Conservation (phyloP, 148 eudicot species). For the Salicornia ramosissima region DNA sequence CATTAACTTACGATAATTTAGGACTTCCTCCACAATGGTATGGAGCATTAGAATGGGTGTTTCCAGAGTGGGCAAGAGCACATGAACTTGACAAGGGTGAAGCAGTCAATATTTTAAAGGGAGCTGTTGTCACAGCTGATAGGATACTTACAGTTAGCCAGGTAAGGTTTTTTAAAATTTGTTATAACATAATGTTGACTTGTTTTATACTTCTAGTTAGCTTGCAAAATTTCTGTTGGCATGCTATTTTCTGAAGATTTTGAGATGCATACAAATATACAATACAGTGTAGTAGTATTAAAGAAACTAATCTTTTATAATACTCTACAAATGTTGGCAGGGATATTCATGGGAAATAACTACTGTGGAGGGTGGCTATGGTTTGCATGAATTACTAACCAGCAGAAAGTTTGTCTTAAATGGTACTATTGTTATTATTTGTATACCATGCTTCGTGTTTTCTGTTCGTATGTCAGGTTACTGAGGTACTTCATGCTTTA, state of each 20-base stretch:
- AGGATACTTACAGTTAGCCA: conserved; percentile 92
- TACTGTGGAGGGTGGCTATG: conserved; percentile 93
- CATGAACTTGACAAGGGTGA: conserved; percentile 96
- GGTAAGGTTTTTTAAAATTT: conserved; percentile 33
- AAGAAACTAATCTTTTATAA: background rate
- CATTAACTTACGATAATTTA: conserved; percentile 66
- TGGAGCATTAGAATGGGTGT: conserved; percentile 84
- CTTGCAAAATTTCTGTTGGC: background rate
- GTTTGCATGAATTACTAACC: conserved; percentile 68
- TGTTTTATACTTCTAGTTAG: background rate
- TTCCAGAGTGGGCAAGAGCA: conserved; percentile 96
- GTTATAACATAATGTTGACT: background rate
- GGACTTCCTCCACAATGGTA: conserved; percentile 94
- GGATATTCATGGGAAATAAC: conserved; percentile 98
- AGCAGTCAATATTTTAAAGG: conserved; percentile 91
- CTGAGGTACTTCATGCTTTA: background rate
- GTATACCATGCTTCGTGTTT: background rate
- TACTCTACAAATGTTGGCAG: conserved; percentile 34
- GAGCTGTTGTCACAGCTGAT: conserved; percentile 89
- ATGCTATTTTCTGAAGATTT: background rate
- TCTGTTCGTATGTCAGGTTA: background rate
- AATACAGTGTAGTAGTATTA: conserved; percentile 3
- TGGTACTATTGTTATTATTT: conserved; percentile 38
- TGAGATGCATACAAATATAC: background rate
- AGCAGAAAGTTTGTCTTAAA: conserved; percentile 69